Base-by-base conservation (phyloP, 345 rosid species). In the Rhizophora apiculata region DNA sequence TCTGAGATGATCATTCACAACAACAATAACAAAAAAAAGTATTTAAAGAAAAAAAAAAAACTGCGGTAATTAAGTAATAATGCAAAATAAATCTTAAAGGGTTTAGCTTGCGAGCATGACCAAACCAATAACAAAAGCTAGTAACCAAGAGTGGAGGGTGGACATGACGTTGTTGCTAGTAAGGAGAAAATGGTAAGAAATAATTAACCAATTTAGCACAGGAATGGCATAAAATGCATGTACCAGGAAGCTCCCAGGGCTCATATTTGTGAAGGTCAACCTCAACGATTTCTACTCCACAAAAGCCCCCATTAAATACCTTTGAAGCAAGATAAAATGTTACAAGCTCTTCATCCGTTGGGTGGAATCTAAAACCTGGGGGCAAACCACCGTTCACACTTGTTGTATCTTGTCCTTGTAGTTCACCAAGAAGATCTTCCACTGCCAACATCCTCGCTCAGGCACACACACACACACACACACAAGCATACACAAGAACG, bases 181-280 rank as follows among this genome's bases (percentile, higher is more conserved):
- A 39, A 11, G 46, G 15, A 39, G 46, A 2, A 39, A 55, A 55
- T 13, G 59, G 59, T 7, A 55, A 22, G 59, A 55, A 26, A 55
- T 15, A 8, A 13, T 55, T 55, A 9, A 39, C 15, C 46, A 39
- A 39, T 43, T 43, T 9, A 43, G 49, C 16, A 43, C 18, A 9
- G 49, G 5, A 43, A 43, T 13, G 49, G 49, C 49, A 43, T 24
- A 24, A 24, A 8, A 16, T 24, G 49, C 10, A n/a, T 24, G 26
- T 21, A 93, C 99, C 98, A 4, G 99, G 99, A 46, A 95, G 97
- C 71, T 95, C 98, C 99, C 99, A 95, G 15, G 98, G 99, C 58
- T 95, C 99, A 46, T 97, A 95, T 36, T 92, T 81, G 68, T 95
- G 92, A 53, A 95, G 97, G 72, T 95, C 98, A 78, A 95, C 84